Conservation (phyloP, 1,284 basidiomycete species). For the Pascua sp. region DNA sequence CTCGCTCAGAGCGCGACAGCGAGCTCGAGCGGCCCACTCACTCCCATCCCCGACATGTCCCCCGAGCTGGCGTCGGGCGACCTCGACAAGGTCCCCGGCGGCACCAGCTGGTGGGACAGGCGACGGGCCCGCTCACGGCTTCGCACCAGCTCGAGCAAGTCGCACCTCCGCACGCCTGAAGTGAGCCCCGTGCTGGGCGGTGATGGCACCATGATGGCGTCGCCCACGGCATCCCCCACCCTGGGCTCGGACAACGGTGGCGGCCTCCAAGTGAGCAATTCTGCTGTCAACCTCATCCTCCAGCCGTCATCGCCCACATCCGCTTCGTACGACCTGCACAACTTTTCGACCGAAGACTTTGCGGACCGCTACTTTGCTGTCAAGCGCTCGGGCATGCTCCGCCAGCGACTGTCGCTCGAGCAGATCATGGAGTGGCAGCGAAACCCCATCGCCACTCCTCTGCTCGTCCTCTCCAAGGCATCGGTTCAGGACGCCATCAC, state of each 20-base stretch:
- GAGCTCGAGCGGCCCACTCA: conserved; percentile 15
- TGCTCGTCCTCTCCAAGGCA: conserved; percentile 64
- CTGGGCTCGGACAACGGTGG: conserved; percentile 4
- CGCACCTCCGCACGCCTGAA: conserved; percentile 5
- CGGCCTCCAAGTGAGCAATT: neutral
- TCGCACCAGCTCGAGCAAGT: conserved; percentile 8
- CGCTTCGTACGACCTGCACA: conserved; percentile 13
- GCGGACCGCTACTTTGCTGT: conserved; percentile 84
- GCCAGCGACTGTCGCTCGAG: conserved; percentile 66
- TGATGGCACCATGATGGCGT: neutral
- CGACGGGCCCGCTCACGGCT: conserved; percentile 10
- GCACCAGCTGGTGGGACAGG: conserved; percentile 14
- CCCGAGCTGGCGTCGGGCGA: neutral
- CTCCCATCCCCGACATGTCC: conserved; percentile 13
- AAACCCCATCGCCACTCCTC: conserved; percentile 64
- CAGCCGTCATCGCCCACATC: conserved; percentile 17
- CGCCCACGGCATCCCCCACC: conserved; percentile 5
- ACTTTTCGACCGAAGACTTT: conserved; percentile 74
- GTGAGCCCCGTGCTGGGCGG: neutral
- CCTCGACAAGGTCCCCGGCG: too few species aligned
- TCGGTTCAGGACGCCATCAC: conserved; percentile 69
- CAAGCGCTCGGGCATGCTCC: conserved; percentile 71
- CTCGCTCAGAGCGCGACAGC: conserved; percentile 6
- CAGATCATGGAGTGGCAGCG: conserved; percentile 89
- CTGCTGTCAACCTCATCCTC: conserved; percentile 17